Evolutionary conservation across 208 protist genomes (phyloP).

Genomic region (Lotmaria passim): DNA sequence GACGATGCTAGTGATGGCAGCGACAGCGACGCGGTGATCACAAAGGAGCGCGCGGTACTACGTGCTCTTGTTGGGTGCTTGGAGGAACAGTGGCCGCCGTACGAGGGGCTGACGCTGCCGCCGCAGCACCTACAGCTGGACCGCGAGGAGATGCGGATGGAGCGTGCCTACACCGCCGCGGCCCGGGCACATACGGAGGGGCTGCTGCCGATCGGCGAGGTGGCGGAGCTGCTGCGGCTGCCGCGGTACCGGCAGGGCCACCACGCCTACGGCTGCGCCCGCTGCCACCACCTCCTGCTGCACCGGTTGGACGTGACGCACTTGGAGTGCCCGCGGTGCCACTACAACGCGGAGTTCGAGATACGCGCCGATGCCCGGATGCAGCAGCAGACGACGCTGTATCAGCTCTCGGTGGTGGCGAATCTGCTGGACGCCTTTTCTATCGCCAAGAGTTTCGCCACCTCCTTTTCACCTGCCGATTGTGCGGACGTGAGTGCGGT

Average conservation of each 20-base stretch:
- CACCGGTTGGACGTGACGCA: conserved; percentile 34
- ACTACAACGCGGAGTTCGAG: conserved; percentile 81
- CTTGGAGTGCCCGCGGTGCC: conserved; percentile 65
- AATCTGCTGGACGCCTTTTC: conserved; percentile 65
- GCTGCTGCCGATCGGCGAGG: conserved; percentile 34
- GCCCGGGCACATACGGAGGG: conserved; percentile 26
- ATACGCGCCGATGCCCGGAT: conserved; percentile 37
- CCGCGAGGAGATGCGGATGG: conserved; percentile 43
- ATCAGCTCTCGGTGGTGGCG: conserved; percentile 60
- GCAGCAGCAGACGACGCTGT: conserved; percentile 66
- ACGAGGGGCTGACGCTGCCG: conserved; percentile 48
- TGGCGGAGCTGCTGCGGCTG: conserved; percentile 46
- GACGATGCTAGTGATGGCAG: too few species aligned
- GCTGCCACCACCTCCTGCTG: conserved; percentile 56
- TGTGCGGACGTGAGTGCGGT: conserved; percentile 36
- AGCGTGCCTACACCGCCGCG: conserved; percentile 37
- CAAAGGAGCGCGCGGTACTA: conserved; percentile 5
- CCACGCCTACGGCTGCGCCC: conserved; percentile 61
- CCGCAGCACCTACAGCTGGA: conserved; percentile 36
- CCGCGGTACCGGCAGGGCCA: conserved; percentile 32
- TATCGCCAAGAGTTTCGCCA: conserved; percentile 48
- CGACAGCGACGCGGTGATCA: background rate
- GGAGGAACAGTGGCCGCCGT: conserved; percentile 64
- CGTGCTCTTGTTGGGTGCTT: conserved; percentile 28
- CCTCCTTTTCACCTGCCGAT: conserved; percentile 34